Conservation (phyloP, 2,329 filamentous ascomycete genomes). For the Berkeleyomyces basicola region DNA sequence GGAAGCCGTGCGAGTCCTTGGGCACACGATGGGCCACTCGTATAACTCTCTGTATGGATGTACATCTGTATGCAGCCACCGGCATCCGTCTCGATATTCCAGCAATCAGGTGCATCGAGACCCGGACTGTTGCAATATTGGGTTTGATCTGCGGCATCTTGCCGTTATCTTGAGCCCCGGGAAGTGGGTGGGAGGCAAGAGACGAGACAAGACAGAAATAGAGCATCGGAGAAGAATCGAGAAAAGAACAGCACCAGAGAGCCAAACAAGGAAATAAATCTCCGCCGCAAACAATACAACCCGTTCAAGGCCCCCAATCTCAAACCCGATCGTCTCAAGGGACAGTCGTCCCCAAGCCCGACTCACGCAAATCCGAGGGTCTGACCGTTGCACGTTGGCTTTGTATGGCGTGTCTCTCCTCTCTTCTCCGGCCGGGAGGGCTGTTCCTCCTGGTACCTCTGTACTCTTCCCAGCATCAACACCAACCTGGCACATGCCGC, state of each 20-base stretch:
- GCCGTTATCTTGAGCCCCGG: neutral
- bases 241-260: neutral
- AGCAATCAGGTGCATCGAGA: neutral
- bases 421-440: too few relatives aligned
- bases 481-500: neutral
- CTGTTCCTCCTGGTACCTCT: too few relatives aligned
- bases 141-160: neutral
- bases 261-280: neutral
- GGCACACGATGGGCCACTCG: too few relatives aligned
- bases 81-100: neutral
- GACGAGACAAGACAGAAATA: neutral
- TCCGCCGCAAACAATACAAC: neutral
- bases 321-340: neutral
- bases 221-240: neutral
- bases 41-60: too few relatives aligned
- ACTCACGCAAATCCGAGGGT: too few relatives aligned
- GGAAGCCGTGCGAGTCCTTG: too few relatives aligned
- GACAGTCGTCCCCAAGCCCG: neutral
- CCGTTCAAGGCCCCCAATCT: neutral
- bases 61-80: neutral
- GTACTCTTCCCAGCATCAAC: too few relatives aligned
- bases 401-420: too few relatives aligned
- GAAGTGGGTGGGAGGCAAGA: neutral
- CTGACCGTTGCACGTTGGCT: too few relatives aligned
- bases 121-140: neutral